A percentile compares a stretch with the other conserved stretches of the same genome.
Conservation (phyloP, 1,284 basidiomycete species). For the Amylostereum areolatum region DNA sequence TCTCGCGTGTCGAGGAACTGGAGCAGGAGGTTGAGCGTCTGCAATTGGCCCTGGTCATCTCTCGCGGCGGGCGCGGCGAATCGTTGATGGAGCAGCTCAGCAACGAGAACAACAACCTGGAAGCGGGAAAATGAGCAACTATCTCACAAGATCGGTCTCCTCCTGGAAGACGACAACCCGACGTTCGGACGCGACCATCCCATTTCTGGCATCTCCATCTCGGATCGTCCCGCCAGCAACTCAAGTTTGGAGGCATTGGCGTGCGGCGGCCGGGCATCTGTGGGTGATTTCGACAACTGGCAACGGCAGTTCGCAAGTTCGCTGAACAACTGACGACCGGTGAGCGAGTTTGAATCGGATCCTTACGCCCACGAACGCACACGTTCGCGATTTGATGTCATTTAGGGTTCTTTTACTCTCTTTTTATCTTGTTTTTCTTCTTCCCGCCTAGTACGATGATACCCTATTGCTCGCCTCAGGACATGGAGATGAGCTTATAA, state of each 20-base stretch:
- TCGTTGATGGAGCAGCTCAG: conserved; percentile 69
- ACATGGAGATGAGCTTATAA: too few species aligned
- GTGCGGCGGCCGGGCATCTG: conserved; percentile 64
- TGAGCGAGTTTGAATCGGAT: conserved; percentile 49
- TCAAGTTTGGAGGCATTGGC: conserved; percentile 75
- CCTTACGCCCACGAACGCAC: conserved; percentile 54
- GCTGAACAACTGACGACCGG: conserved; percentile 64
- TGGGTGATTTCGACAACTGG: conserved; percentile 78
- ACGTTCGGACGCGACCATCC: conserved; percentile 57
- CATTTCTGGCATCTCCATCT: conserved; percentile 55
- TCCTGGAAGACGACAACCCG: conserved; percentile 80
- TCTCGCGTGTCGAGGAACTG: conserved; percentile 70
- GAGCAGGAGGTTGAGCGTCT: conserved; percentile 78
- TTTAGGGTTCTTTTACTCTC: too few species aligned
- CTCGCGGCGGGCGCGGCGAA: conserved; percentile 70
- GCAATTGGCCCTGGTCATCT: conserved; percentile 67
- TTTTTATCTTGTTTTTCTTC: too few species aligned
- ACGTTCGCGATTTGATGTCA: conserved; percentile 61
- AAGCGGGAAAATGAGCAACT: conserved; percentile 81
- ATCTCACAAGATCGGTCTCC: conserved; percentile 78
- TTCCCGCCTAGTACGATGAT: too few species aligned
- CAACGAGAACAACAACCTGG: conserved; percentile 68
- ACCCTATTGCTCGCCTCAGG: too few species aligned
- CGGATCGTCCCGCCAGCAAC: conserved; percentile 60
- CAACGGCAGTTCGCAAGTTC: conserved; percentile 73